A percentile compares a stretch with the other conserved stretches of the same genome.
Evolutionary conservation across 2,329 filamentous ascomycete species (phyloP).

Genomic region (Penicillium olsonii): DNA sequence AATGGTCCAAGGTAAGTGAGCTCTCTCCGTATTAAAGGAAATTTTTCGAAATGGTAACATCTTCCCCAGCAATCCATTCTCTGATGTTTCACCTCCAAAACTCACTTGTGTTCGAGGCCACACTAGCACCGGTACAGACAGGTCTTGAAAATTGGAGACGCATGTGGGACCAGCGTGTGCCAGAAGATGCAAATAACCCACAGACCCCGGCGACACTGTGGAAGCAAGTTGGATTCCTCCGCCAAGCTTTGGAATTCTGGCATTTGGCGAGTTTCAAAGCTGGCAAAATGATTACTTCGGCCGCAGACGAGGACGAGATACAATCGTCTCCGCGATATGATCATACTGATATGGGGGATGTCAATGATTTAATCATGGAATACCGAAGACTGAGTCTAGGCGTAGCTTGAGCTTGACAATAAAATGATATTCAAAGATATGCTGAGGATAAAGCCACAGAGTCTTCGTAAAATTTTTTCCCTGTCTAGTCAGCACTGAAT

Average conservation of each 20-base stretch:
- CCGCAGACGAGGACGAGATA: constrained; percentile 1
- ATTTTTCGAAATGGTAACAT: not conserved
- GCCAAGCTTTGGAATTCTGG: constrained; percentile 31
- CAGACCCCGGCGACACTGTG: constrained; percentile 21
- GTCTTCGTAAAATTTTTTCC: too few relatives aligned
- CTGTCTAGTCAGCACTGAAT: too few relatives aligned
- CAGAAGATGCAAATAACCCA: constrained; percentile 21
- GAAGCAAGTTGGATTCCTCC: constrained; percentile 30
- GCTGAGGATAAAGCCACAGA: too few relatives aligned
- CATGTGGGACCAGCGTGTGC: constrained; percentile 24
- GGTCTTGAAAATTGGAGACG: constrained; percentile 30
- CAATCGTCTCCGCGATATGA: constrained; percentile 17
- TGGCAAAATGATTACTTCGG: constrained; percentile 13
- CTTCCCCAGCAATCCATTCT: constrained; percentile 21
- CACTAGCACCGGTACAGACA: constrained; percentile 21
- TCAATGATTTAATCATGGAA: constrained; percentile 28
- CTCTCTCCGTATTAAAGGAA: too few relatives aligned
- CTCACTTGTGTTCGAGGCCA: constrained; percentile 27
- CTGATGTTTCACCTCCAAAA: constrained; percentile 27
- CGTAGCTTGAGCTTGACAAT: not conserved
- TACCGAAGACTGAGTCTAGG: constrained; percentile 25
- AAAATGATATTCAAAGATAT: not conserved
- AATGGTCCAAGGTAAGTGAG: constrained; percentile 20
- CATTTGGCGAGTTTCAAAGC: constrained; percentile 27
- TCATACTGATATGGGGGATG: constrained; percentile 27